A percentile compares a stretch with the other conserved stretches of the same genome.
phyloP scores from a whole-genome alignment of 805 yeast genomes.

The Wickerhamomyces canadensis region DNA sequence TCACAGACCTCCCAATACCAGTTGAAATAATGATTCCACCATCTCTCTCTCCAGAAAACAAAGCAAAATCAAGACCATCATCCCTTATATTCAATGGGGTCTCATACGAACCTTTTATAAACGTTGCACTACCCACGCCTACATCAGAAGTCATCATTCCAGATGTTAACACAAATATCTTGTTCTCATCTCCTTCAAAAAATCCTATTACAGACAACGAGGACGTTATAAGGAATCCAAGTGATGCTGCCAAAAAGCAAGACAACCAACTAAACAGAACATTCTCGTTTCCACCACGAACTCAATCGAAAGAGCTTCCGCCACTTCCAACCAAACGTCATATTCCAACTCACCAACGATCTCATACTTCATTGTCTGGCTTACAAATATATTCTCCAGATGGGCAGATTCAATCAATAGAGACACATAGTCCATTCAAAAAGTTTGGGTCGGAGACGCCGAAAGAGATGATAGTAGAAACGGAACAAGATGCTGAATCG shows the following conservation, averaged over 20 bases:
- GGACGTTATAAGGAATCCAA: constrained; percentile 21
- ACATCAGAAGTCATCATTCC: constrained; percentile 10
- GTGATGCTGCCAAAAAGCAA: constrained; percentile 19
- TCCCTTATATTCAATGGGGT: constrained; percentile 33
- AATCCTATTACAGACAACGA: constrained; percentile 16
- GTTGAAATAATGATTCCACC: constrained; percentile 33
- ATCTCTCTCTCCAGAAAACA: constrained; percentile 29
- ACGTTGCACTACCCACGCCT: neutral
- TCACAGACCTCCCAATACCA: constrained; percentile 30
- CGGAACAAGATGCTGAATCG: too few relatives aligned
- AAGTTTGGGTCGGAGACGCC: too few relatives aligned
- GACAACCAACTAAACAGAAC: constrained; percentile 20
- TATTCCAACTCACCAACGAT: too few relatives aligned
- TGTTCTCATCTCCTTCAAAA: neutral
- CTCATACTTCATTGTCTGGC: neutral
- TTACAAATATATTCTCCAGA: constrained; percentile 6
- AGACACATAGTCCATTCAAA: neutral
- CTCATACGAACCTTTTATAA: constrained; percentile 26
- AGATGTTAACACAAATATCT: constrained; percentile 3
- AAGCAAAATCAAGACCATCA: constrained; percentile 19
- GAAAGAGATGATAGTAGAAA: too few relatives aligned
- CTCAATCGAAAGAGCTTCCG: constrained; percentile 2
- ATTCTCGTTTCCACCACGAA: constrained; percentile 22
- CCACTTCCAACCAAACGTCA: constrained; percentile 4
- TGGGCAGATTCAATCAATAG: constrained; percentile 6